These are phyloP conservation scores for Diplodia mutila DNA, from an alignment of 2,329 filamentous ascomycete genomes.

Conservation along the genomic window DNA sequence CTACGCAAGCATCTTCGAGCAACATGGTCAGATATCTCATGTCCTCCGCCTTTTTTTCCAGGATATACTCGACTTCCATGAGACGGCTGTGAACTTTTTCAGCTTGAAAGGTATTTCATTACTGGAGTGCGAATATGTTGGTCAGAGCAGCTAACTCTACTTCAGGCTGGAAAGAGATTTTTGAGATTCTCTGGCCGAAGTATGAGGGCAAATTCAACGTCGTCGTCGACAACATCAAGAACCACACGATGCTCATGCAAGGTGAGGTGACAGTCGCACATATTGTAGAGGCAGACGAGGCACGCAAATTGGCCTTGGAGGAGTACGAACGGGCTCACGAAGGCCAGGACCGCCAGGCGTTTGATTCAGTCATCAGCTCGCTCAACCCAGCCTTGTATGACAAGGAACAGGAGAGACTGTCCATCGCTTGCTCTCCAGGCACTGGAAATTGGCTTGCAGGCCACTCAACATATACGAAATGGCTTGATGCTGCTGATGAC, in stretches of 20 bases:
- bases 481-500: background rate
- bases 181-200: constrained; percentile 40
- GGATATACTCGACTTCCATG: constrained; percentile 46
- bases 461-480: constrained; percentile 17
- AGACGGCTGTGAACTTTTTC: constrained; percentile 39
- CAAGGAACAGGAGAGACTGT: constrained; percentile 25
- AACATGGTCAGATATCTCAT: constrained; percentile 33
- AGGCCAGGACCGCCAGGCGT: constrained; percentile 25
- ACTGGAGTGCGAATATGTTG: too few species aligned
- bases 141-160: too few species aligned
- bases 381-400: constrained; percentile 29
- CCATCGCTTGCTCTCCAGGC: background rate
- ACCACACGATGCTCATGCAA: constrained; percentile 27
- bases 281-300: constrained; percentile 28
- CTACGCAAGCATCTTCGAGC: constrained; percentile 30
- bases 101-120: constrained; percentile 36
- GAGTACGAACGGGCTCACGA: constrained; percentile 26
- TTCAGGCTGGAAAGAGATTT: constrained; percentile 34
- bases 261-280: constrained; percentile 29
- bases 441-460: constrained; percentile 28
- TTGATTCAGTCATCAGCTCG: constrained; percentile 14
- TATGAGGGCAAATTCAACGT: constrained; percentile 33
- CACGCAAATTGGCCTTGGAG: constrained; percentile 25
- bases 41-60: constrained; percentile 41
- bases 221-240: constrained; percentile 28